These are phyloP conservation scores for Suillus paluster DNA, from an alignment of 768 basidiomycete genomes.

Conservation along the genomic window DNA sequence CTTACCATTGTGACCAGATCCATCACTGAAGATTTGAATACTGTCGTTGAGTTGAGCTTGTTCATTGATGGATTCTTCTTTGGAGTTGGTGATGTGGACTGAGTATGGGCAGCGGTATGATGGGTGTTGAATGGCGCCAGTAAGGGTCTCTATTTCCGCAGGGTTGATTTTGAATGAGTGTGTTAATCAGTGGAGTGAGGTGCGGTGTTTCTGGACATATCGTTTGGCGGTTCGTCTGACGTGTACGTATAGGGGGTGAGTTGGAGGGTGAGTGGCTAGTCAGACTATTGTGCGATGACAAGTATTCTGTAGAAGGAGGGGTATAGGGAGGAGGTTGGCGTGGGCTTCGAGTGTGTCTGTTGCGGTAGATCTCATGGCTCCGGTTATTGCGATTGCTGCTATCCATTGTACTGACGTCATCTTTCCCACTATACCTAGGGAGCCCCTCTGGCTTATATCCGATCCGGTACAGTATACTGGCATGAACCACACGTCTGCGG, in stretches of 20 bases:
- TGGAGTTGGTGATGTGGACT: not conserved
- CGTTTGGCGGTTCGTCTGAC: not conserved
- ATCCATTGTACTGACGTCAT: not conserved
- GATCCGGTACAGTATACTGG: conserved; percentile 8
- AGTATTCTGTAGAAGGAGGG: too few relatives aligned
- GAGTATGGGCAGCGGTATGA: not conserved
- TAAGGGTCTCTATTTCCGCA: not conserved
- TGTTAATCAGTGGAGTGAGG: not conserved
- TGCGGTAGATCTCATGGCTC: conserved; percentile 19
- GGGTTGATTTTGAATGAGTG: not conserved
- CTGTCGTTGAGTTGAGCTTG: not conserved
- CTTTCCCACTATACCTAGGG: conserved; percentile 6
- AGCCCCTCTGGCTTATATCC: not conserved
- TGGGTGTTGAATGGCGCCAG: not conserved
- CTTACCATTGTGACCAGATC: not conserved
- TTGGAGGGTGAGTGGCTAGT: not conserved
- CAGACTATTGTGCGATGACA: too few relatives aligned
- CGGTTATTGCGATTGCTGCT: conserved; percentile 15
- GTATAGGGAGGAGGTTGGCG: not conserved
- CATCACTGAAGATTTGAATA: not conserved
- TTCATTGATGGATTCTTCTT: not conserved
- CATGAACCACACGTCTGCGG: conserved; percentile 13
- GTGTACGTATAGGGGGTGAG: not conserved
- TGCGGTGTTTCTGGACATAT: not conserved
- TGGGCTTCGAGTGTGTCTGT: conserved; percentile 17